phyloP scores from a whole-genome alignment of 2,329 filamentous ascomycete species.

The Diplodia mutila region DNA sequence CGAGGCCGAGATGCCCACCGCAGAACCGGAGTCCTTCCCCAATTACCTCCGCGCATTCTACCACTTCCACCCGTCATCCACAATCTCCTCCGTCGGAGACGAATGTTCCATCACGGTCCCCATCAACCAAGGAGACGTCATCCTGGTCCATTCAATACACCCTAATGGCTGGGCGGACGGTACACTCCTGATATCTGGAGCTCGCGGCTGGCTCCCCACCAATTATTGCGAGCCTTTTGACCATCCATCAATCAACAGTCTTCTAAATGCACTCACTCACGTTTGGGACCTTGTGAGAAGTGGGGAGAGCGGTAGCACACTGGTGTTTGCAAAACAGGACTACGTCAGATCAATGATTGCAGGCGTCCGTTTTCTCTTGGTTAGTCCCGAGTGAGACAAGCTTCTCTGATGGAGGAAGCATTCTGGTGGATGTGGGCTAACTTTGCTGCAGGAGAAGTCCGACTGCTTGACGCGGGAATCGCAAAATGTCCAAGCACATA shows the following conservation, averaged over 20 bases:
- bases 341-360: constrained; percentile 94
- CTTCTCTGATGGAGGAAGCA: neutral
- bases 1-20: constrained; percentile 47
- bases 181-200: constrained; percentile 81
- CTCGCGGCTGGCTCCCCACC: constrained; percentile 92
- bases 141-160: constrained; percentile 94
- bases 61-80: constrained; percentile 80
- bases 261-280: constrained; percentile 84
- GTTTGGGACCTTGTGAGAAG: constrained; percentile 90
- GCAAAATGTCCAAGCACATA: constrained; percentile 71
- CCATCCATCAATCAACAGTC: constrained; percentile 79
- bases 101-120: constrained; percentile 72
- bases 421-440: constrained; percentile 6
- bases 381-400: constrained; percentile 56
- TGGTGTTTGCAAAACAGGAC: constrained; percentile 86
- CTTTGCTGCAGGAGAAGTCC: constrained; percentile 71
- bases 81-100: constrained; percentile 76
- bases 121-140: constrained; percentile 86
- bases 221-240: constrained; percentile 98
- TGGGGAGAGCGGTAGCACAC: constrained; percentile 72
- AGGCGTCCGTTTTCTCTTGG: constrained; percentile 85
- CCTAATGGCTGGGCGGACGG: constrained; percentile 99
- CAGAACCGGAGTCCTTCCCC: constrained; percentile 70
- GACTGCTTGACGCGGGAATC: constrained; percentile 86
- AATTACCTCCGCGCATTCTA: constrained; percentile 96